Evolutionary conservation across 176 grass and related monocot species (phyloP).

Genomic region (Oryza meridionalis): DNA sequence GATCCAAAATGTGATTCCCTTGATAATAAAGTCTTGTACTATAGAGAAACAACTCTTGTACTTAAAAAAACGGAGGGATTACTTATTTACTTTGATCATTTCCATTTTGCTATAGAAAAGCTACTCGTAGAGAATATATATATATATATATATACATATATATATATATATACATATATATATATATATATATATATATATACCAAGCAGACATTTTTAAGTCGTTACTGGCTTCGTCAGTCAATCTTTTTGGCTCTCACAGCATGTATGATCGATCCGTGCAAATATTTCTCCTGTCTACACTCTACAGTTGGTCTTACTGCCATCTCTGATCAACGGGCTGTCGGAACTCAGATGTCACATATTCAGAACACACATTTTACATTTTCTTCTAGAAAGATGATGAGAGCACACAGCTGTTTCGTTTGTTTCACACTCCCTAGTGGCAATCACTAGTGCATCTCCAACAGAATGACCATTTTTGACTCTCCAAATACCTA

Average conservation of each 20-base stretch:
- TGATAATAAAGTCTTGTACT: no score
- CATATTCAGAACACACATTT: not conserved
- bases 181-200: no score
- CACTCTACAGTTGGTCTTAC: not conserved
- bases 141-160: no score
- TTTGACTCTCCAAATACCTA: no score
- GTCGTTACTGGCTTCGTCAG: not conserved
- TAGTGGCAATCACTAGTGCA: not conserved
- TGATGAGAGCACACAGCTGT: not conserved
- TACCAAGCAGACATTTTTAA: not conserved
- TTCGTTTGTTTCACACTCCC: constrained; percentile 27
- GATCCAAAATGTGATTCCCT: no score
- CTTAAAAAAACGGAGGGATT: no score
- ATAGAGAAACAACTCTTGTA: no score
- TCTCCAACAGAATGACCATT: no score
- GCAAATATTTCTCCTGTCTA: not conserved
- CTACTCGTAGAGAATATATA: not conserved
- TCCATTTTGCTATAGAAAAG: not conserved
- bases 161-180: no score
- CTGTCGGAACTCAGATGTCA: not conserved
- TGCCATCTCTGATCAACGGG: not conserved
- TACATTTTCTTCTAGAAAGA: no score
- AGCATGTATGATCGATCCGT: not conserved
- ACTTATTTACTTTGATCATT: not conserved
- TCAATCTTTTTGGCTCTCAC: not conserved